Evolutionary conservation across 495 filamentous ascomycete genomes (phyloP), one percentile per base, ranked within the genome.

Genomic region (Evansstolkia leycettana): DNA sequence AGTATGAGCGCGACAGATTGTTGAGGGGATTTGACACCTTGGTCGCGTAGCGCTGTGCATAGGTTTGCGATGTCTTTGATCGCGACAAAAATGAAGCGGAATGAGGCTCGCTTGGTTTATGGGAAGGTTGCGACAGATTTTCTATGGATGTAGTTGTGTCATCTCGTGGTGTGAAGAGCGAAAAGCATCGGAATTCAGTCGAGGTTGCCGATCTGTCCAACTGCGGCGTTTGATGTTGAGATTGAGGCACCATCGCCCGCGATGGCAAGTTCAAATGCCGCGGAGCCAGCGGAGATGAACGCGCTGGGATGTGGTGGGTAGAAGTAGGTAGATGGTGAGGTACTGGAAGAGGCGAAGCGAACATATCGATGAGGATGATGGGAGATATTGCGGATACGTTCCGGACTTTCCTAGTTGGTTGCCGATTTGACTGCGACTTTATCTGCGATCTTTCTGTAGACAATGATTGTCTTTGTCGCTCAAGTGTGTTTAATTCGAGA

Each of bases 241-340:
- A 23, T 23, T 23, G 20, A 3, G 45, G 45, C 10, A 19, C 33
- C 51, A 52, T 54, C 28, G 45, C 43, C 48, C 51, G 49, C 39
- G 37, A 43, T 40, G 46, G 47, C 29, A 54, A 43, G 39, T 46
- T 54, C 13, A 40, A 25, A 37, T 16, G 47, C 18, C 42, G 44
- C 9, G 20, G 42, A 29, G 72, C 39, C 67, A 76, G 52, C 60
- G 69, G 39, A 47, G 64, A 58, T 65, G 77, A 42, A 56, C 69
- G 50, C 52, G 62, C 28, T 61, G 63, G 57, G 62, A 72, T 34
- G 69, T 64, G 37, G 67, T 71, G 13, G 56, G 36, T 31, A 69
- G 69, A 56, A 61, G 67, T 39, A 70, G 36, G 42, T 70, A 42
- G 31, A 69, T 64, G 20, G 20, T 74, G 38, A 8, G 36, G 34